Base-by-base conservation (phyloP, 306 rosid genomes). In the Castanea mollissima region DNA sequence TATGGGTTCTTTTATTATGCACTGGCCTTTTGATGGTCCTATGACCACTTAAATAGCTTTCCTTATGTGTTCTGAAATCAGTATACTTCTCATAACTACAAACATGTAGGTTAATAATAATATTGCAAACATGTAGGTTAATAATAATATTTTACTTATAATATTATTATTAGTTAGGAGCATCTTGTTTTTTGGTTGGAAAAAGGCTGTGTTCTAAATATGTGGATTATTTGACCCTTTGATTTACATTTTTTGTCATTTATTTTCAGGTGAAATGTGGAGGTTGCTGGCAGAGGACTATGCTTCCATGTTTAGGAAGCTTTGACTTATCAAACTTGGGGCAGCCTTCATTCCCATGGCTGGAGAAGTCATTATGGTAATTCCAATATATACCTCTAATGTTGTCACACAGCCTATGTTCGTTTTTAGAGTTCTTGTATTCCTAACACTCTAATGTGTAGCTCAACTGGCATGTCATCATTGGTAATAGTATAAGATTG, bases 201-300 rank as follows among this genome's bases (percentile, higher is more conserved):
- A 29, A 34, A 14, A 1, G 32, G 46, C 12, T 6, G 70, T 31
- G n/a, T 19, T 63, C 16, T 29, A 29, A 34, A 63, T 63, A 60
- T 23, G 16, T 29, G 46, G 38, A 63, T 63, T 13, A 2, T 38
- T 63, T 29, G 41, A 2, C 5, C 44, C 7, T 63, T 31, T 64
- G 41, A 35, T 64, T 29, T 16, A 64, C 5, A 7, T 15, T 29
- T 31, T 32, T 16, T 64, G 4, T n/a, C 12, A 18, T 31, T 6
- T 64, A 16, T 31, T 64, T 67, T 67, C 72, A 67, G 72, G n/a
- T 67, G 52, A 67, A 35, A 67, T 46, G 5, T 67, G 72, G 72
- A 34, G 72, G 38, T 34, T 1, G 52, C 52, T 18, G 72, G 27
- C 52, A 1, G 32, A 35, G 72, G 72, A 67, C 27, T 13, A 49